Evolutionary conservation across 352 stramenopile species (phyloP).

Genomic region (Globisporangium barbulae): DNA sequence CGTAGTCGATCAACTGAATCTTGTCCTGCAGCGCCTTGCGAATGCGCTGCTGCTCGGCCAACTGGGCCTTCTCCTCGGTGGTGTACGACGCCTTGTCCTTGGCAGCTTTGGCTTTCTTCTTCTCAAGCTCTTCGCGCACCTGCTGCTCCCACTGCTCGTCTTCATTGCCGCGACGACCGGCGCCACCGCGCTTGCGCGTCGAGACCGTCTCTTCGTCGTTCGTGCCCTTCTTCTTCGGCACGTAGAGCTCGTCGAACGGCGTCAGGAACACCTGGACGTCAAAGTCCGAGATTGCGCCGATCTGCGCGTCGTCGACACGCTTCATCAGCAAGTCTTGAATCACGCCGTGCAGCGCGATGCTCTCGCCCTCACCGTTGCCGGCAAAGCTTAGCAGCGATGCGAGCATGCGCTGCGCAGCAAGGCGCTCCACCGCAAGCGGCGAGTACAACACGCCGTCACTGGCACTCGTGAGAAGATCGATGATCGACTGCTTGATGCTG

Average conservation of each 20-base stretch:
- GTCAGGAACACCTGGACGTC: slow-evolving; percentile 64
- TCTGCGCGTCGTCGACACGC: slow-evolving; percentile 41
- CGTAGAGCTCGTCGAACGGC: slow-evolving; percentile 72
- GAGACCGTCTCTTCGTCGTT: slow-evolving; percentile 23
- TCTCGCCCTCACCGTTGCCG: slow-evolving; percentile 76
- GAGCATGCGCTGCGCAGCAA: slow-evolving; percentile 65
- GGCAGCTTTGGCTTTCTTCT: slow-evolving; percentile 46
- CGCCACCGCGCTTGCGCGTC: slow-evolving; percentile 32
- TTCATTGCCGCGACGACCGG: slow-evolving; percentile 51
- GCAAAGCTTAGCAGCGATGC: slow-evolving; percentile 75
- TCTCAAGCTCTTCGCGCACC: slow-evolving; percentile 77
- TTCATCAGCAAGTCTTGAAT: slow-evolving; percentile 60
- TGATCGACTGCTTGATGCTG: slow-evolving; percentile 51
- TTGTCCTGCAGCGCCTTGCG: slow-evolving; percentile 48
- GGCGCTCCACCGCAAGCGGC: slow-evolving; percentile 35
- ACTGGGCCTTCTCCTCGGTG: slow-evolving; percentile 47
- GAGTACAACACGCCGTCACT: slow-evolving; percentile 58
- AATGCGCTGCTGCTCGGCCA: slow-evolving; percentile 59
- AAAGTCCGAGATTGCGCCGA: slow-evolving; percentile 49
- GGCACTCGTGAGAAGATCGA: slow-evolving; percentile 41
- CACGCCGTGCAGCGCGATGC: slow-evolving; percentile 64
- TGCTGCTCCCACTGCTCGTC: slow-evolving; percentile 87
- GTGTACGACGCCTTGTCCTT: slow-evolving; percentile 47
- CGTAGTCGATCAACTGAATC: slow-evolving; percentile 32
- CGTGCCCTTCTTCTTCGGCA: slow-evolving; percentile 44